Evolutionary conservation across 306 rosid genomes (phyloP).

Genomic region (Potentilla sterilis): DNA sequence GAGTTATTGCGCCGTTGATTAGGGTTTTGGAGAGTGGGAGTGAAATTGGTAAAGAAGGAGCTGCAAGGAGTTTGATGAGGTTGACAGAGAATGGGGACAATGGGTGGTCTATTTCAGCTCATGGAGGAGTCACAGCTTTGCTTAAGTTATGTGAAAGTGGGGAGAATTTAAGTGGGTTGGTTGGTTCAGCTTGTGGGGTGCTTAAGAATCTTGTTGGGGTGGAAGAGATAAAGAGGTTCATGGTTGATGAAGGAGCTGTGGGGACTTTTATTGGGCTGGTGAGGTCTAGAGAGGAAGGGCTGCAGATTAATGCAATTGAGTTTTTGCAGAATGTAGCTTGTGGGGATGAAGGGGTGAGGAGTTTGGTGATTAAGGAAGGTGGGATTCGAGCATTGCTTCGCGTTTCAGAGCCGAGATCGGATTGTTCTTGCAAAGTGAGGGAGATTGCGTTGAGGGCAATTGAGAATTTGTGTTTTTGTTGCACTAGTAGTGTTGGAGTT

Average conservation of each 20-base stretch:
- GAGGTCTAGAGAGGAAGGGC: constrained; percentile 54
- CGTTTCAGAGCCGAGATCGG: constrained; percentile 52
- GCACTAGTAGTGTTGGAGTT: constrained; percentile 33
- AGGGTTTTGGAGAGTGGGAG: constrained; percentile 71
- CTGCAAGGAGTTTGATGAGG: constrained; percentile 54
- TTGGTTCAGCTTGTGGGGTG: constrained; percentile 68
- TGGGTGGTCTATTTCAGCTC: constrained; percentile 89
- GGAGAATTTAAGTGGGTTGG: constrained; percentile 47
- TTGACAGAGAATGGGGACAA: constrained; percentile 79
- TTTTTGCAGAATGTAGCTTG: constrained; percentile 61
- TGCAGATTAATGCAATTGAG: constrained; percentile 61
- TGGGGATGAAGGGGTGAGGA: constrained; percentile 56
- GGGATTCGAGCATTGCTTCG: constrained; percentile 56
- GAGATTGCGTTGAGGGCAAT: constrained; percentile 62
- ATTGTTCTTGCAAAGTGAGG: constrained; percentile 47
- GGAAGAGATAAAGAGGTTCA: constrained; percentile 78
- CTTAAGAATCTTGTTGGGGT: constrained; percentile 64
- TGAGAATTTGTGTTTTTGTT: constrained; percentile 58
- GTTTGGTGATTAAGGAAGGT: constrained; percentile 60
- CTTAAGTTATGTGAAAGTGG: constrained; percentile 51
- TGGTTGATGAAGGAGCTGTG: constrained; percentile 75
- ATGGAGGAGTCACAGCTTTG: constrained; percentile 77
- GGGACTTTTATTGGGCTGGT: constrained; percentile 49
- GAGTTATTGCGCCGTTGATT: constrained; percentile 61
- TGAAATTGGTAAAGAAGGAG: constrained; percentile 46